Conservation (phyloP, 495 filamentous ascomycete genomes). For the Talaromyces nanjingensis region DNA sequence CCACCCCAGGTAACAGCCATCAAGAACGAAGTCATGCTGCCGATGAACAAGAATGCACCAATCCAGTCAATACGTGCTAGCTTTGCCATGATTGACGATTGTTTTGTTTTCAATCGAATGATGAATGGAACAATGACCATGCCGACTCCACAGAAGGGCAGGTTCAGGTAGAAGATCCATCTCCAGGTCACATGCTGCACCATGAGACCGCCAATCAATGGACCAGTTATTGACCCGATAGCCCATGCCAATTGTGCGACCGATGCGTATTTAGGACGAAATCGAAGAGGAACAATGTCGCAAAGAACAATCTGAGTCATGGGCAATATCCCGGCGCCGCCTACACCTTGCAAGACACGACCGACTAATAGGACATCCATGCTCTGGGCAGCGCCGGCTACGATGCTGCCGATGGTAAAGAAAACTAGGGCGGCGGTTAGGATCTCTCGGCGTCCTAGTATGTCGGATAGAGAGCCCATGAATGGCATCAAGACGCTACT, state of each 20-base stretch:
- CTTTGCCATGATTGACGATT: constrained; percentile 11
- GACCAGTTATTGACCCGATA: constrained; percentile 23
- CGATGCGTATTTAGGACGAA: constrained; percentile 26
- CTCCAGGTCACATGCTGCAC: constrained; percentile 22
- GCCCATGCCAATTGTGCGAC: constrained; percentile 26
- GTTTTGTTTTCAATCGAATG: constrained; percentile 16
- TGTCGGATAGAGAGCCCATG: constrained; percentile 39
- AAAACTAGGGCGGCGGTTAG: constrained; percentile 38
- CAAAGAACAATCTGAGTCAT: constrained; percentile 21
- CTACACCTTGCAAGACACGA: constrained; percentile 29
- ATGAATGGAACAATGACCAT: constrained; percentile 20
- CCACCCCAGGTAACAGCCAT: constrained; percentile 54
- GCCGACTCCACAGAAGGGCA: constrained; percentile 28
- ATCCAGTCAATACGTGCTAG: constrained; percentile 33
- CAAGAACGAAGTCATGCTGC: constrained; percentile 39
- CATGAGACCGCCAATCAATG: constrained; percentile 24
- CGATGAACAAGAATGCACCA: constrained; percentile 40
- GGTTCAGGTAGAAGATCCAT: constrained; percentile 34
- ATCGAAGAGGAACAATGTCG: constrained; percentile 33
- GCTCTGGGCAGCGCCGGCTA: constrained; percentile 13
- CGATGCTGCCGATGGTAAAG: constrained; percentile 21
- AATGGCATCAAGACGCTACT: constrained; percentile 41
- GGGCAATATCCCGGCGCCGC: constrained; percentile 23
- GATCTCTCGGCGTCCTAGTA: constrained; percentile 36
- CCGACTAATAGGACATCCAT: constrained; percentile 21